Conservation (phyloP, 108 stramenopile species). For the Cyclostephanos tholiformis region DNA sequence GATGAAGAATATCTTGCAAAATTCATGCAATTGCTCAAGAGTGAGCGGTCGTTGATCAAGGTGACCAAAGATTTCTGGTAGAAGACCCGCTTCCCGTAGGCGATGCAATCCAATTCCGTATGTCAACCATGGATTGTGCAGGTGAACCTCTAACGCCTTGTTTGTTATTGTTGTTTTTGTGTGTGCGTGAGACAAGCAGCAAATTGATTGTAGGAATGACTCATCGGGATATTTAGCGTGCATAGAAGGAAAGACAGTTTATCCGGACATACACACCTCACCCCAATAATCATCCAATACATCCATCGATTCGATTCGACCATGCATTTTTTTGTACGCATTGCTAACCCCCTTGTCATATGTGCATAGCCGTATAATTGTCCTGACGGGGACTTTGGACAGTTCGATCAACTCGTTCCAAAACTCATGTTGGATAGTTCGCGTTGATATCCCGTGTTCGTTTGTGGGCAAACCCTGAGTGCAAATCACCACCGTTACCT, state of each 20-base stretch:
- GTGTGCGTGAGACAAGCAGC: neutral
- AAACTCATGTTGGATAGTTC: constrained; percentile 19
- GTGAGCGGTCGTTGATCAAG: constrained; percentile 45
- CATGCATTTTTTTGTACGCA: constrained; percentile 45
- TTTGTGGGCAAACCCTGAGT: constrained; percentile 57
- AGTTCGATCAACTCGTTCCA: constrained; percentile 1
- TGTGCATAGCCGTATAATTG: constrained; percentile 44
- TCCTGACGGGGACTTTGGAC: constrained; percentile 34
- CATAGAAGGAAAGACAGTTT: neutral
- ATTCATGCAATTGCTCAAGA: neutral
- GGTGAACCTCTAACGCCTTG: constrained; percentile 46
- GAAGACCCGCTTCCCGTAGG: constrained; percentile 50
- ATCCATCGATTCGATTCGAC: constrained; percentile 40
- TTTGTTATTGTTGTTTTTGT: neutral
- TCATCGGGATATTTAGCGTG: neutral
- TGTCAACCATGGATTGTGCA: constrained; percentile 52
- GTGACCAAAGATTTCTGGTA: constrained; percentile 35
- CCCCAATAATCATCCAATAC: constrained; percentile 61
- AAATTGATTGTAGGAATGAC: neutral
- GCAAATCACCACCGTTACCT: constrained; percentile 29
- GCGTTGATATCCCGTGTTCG: constrained; percentile 22
- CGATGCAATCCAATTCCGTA: constrained; percentile 55
- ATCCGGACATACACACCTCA: constrained; percentile 26
- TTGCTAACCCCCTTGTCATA: constrained; percentile 39
- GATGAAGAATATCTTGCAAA: constrained; percentile 7